Conservation (phyloP, 306 rosid species). For the Acacia confusa region DNA sequence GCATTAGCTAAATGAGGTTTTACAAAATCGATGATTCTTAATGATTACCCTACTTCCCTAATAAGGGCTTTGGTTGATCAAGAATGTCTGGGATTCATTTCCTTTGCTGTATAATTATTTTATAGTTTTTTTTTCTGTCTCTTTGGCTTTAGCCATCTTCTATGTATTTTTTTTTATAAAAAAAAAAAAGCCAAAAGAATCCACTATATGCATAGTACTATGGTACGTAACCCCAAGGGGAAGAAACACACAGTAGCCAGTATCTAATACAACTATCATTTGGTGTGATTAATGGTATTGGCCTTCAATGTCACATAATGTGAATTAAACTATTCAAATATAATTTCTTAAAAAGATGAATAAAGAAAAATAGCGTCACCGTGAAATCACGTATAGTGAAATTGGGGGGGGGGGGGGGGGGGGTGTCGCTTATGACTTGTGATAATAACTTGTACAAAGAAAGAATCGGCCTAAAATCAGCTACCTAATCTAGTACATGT, state of each 20-base stretch:
- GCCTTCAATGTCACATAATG: neutral
- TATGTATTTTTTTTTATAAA: no score
- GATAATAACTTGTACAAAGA: neutral
- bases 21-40: no score
- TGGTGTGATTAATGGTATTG: neutral
- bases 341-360: neutral
- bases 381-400: neutral
- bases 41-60: no score
- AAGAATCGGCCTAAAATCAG: neutral
- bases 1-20: no score
- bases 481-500: neutral
- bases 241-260: neutral
- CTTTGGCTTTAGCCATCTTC: no score
- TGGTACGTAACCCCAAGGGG: neutral
- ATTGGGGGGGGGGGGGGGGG: neutral
- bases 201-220: neutral
- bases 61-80: no score
- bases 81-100: no score
- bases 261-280: neutral
- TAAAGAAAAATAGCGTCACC: neutral
- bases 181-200: neutral
- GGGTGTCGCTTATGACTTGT: no score
- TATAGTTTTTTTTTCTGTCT: no score
- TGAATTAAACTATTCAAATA: neutral
- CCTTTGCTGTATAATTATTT: no score